A percentile compares a stretch with the other conserved stretches of the same genome.
Conservation (phyloP, 768 basidiomycete species). For the Lactarius tabidus region DNA sequence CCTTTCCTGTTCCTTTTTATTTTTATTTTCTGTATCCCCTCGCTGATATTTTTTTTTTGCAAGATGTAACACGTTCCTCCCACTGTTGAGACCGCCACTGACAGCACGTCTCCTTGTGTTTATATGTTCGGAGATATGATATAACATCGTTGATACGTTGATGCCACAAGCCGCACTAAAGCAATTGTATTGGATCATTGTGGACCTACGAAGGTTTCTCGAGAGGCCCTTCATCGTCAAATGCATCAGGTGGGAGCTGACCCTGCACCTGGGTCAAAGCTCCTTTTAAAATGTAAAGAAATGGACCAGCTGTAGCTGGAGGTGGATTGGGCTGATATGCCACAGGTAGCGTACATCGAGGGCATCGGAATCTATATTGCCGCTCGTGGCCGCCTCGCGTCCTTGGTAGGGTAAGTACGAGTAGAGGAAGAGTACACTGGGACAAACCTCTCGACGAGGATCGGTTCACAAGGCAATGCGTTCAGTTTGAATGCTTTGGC, state of each 20-base stretch:
- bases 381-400: constrained; percentile 61
- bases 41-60: not conserved
- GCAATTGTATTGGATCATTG: not conserved
- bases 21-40: not conserved
- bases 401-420: constrained; percentile 36
- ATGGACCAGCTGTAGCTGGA: constrained; percentile 71
- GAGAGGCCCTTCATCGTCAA: constrained; percentile 47
- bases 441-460: constrained; percentile 70
- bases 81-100: not conserved
- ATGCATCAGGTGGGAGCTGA: constrained; percentile 78
- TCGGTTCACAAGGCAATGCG: constrained; percentile 60
- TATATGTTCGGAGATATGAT: not conserved
- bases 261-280: constrained; percentile 88
- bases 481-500: constrained; percentile 86
- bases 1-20: constrained; percentile 3
- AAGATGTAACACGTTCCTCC: not conserved
- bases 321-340: constrained; percentile 78
- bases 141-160: not conserved
- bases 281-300: constrained; percentile 75
- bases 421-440: constrained; percentile 25
- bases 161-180: not conserved
- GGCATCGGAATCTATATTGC: constrained; percentile 69
- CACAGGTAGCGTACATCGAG: constrained; percentile 61
- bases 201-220: constrained; percentile 14
- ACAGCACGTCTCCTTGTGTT: not conserved